phyloP scores from a whole-genome alignment of 2,329 filamentous ascomycete genomes.

The Daldinia sp. region DNA sequence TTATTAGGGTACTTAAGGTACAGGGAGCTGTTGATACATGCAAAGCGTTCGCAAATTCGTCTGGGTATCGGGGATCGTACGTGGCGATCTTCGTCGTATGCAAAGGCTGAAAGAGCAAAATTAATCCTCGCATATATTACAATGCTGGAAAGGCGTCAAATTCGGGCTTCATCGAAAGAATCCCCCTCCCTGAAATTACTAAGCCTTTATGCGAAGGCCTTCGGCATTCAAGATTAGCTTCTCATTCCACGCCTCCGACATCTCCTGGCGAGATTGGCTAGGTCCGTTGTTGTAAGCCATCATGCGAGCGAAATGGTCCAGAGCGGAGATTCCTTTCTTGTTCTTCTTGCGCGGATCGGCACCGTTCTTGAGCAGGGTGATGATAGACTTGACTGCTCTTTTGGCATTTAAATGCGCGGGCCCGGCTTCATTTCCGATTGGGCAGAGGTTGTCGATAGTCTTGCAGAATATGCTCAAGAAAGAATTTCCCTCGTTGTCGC shows the following conservation, averaged over 20 bases:
- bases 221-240: constrained; percentile 40
- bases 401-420: constrained; percentile 23
- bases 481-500: constrained; percentile 32
- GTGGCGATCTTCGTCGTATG: not conserved
- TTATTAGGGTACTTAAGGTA: too few species aligned
- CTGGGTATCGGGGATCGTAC: not conserved
- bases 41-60: not conserved
- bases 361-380: constrained; percentile 21
- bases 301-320: constrained; percentile 30
- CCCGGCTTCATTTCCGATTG: constrained; percentile 10
- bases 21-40: not conserved
- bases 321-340: constrained; percentile 29
- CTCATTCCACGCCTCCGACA: constrained; percentile 49
- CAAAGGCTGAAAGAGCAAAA: not conserved
- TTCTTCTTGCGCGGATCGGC: constrained; percentile 25
- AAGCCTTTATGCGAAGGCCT: not conserved
- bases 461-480: constrained; percentile 41
- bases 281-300: constrained; percentile 34
- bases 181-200: not conserved
- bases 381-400: constrained; percentile 25
- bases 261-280: constrained; percentile 25
- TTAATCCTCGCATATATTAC: not conserved
- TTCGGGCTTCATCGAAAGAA: not conserved
- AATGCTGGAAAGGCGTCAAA: not conserved
- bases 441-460: constrained; percentile 25